A percentile compares a stretch with the other conserved stretches of the same genome.
phyloP scores from a whole-genome alignment of 2,329 filamentous ascomycete species.

The Aspergillus sp. region DNA sequence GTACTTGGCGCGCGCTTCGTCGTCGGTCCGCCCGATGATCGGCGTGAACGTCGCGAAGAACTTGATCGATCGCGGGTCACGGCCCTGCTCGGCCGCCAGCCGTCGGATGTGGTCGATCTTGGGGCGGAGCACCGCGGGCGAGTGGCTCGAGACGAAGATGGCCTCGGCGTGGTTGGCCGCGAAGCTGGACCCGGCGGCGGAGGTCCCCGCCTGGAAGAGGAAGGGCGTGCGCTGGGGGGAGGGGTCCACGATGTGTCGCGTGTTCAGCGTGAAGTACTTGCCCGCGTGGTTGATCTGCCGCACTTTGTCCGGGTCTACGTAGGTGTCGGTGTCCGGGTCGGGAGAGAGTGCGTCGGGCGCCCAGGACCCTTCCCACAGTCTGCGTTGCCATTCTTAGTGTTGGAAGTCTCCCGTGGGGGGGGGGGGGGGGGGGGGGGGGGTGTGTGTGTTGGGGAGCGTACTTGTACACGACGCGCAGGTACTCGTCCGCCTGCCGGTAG shows the following conservation, averaged over 20 bases:
- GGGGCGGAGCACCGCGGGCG: conserved; percentile 48
- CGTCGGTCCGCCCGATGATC: conserved; percentile 50
- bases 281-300: conserved; percentile 61
- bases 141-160: conserved; percentile 59
- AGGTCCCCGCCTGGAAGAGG: conserved; percentile 61
- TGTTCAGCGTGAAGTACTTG: conserved; percentile 51
- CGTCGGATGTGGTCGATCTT: conserved; percentile 55
- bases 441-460: conserved; percentile 29
- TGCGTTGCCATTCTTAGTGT: no score
- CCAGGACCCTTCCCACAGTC: conserved; percentile 58
- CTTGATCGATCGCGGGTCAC: conserved; percentile 58
- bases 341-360: conserved; percentile 57
- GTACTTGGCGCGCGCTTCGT: conserved; percentile 55
- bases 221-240: conserved; percentile 59
- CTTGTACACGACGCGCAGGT: conserved; percentile 63
- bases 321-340: conserved; percentile 55
- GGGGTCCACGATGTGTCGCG: conserved; percentile 52
- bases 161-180: conserved; percentile 60
- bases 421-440: no score
- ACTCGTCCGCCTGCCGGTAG: conserved; percentile 62
- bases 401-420: no score
- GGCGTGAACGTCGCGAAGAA: conserved; percentile 55
- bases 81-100: conserved; percentile 50
- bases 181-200: conserved; percentile 56
- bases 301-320: conserved; percentile 59